phyloP scores from a whole-genome alignment of 805 yeast genomes.

The Barnettozyma populi region DNA sequence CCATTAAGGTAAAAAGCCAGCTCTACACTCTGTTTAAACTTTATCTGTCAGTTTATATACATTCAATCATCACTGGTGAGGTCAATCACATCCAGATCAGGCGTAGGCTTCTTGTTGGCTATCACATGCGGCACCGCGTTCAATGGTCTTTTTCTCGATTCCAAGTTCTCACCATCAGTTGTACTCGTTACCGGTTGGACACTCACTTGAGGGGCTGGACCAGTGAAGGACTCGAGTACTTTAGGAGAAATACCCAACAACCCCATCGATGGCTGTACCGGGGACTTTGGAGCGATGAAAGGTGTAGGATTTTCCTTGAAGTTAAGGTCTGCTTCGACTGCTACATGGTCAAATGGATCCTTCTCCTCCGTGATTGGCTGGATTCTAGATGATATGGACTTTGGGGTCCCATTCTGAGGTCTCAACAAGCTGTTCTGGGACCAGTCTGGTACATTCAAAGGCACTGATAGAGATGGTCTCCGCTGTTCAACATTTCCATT shows the following conservation, averaged over 20 bases:
- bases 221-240: neutral
- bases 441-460: conserved; percentile 5
- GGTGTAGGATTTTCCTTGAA: neutral
- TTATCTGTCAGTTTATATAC: neutral
- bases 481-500: neutral
- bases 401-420: neutral
- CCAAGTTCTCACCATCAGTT: neutral
- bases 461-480: neutral
- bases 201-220: neutral
- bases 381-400: neutral
- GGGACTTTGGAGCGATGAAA: neutral
- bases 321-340: neutral
- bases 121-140: neutral
- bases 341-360: neutral
- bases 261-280: neutral
- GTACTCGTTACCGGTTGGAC: neutral
- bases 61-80: conserved; percentile 3
- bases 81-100: conserved; percentile 2
- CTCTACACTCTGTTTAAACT: neutral
- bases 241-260: neutral
- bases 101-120: neutral
- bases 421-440: conserved; percentile 5
- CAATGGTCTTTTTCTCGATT: conserved; percentile 1
- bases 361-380: neutral
- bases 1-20: conserved; percentile 17